Percentiles rank a stretch among this genome's conserved stretches.
These are phyloP conservation scores for Tetraselmis striata DNA, from an alignment of 139 green algal genomes.

Conservation along the genomic window DNA sequence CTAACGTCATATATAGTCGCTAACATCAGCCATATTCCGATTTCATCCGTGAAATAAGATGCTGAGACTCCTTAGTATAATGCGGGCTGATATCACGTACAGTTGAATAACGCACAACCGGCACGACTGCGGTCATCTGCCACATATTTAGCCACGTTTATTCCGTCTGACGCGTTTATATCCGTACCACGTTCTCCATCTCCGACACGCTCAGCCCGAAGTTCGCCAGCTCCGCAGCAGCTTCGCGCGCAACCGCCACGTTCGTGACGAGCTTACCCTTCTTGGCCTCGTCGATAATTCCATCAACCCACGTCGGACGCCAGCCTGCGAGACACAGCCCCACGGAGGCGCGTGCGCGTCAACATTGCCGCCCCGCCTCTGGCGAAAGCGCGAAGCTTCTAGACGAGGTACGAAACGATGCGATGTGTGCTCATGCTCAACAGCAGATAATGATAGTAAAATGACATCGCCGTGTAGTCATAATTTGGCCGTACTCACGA, in stretches of 20 bases:
- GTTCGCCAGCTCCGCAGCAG: background rate
- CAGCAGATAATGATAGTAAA: background rate
- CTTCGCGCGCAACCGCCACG: background rate
- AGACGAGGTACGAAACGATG: too few species aligned
- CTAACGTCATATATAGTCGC: too few species aligned
- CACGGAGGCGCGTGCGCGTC: background rate
- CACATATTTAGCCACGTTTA: too few species aligned
- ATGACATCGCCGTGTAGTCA: too few species aligned
- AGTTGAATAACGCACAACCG: too few species aligned
- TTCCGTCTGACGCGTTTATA: too few species aligned
- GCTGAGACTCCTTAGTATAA: too few species aligned
- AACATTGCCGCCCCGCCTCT: background rate
- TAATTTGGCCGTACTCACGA: too few species aligned
- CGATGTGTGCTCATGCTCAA: background rate
- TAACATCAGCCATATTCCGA: too few species aligned
- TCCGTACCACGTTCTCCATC: background rate
- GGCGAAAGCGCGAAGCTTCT: background rate
- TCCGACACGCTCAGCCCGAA: background rate
- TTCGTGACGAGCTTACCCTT: background rate
- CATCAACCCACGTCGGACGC: background rate
- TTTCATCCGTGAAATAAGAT: too few species aligned
- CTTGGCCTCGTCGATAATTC: background rate
- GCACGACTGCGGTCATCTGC: too few species aligned
- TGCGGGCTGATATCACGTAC: too few species aligned
- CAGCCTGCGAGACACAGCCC: background rate